phyloP scores from a whole-genome alignment of 1,139 yeast genomes.

The Debaryomyces robertsiae region DNA sequence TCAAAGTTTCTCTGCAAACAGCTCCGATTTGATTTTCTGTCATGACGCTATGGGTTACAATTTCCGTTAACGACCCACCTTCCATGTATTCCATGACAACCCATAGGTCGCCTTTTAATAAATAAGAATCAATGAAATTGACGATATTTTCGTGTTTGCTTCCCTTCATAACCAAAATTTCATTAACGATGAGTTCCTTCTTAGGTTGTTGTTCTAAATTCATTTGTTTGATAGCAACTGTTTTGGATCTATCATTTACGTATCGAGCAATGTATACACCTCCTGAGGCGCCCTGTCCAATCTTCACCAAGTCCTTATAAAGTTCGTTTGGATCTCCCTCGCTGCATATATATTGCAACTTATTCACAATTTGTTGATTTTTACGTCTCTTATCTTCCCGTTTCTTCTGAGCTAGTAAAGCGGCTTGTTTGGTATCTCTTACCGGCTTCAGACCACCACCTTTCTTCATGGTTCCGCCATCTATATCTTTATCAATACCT shows the following conservation, averaged over 20 bases:
- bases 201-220: slow-evolving; percentile 91
- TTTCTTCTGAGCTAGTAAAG: slow-evolving; percentile 62
- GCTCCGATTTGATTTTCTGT: slow-evolving; percentile 98
- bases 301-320: slow-evolving; percentile 71
- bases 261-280: slow-evolving; percentile 94
- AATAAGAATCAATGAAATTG: slow-evolving; percentile 48
- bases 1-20: slow-evolving; percentile 86
- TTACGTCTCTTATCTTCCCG: slow-evolving; percentile 72
- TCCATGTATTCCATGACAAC: slow-evolving; percentile 97
- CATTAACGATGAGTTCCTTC: slow-evolving; percentile 81
- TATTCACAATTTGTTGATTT: slow-evolving; percentile 70
- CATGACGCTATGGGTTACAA: slow-evolving; percentile 93
- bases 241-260: slow-evolving; percentile 48
- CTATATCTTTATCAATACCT: slow-evolving; percentile 16
- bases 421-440: slow-evolving; percentile 58
- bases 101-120: slow-evolving; percentile 62
- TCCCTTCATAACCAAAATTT: slow-evolving; percentile 52
- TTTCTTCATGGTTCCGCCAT: slow-evolving; percentile 14
- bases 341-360: slow-evolving; percentile 75
- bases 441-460: slow-evolving; percentile 36
- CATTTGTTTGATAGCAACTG: slow-evolving; percentile 96
- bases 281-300: slow-evolving; percentile 98
- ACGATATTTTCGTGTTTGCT: slow-evolving; percentile 51
- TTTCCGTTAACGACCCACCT: slow-evolving; percentile 83
- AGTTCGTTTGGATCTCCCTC: slow-evolving; percentile 82